Percentiles rank a stretch among this genome's conserved stretches.
phyloP scores from a whole-genome alignment of 148 eudicot species.

The Dysphania ambrosioides region DNA sequence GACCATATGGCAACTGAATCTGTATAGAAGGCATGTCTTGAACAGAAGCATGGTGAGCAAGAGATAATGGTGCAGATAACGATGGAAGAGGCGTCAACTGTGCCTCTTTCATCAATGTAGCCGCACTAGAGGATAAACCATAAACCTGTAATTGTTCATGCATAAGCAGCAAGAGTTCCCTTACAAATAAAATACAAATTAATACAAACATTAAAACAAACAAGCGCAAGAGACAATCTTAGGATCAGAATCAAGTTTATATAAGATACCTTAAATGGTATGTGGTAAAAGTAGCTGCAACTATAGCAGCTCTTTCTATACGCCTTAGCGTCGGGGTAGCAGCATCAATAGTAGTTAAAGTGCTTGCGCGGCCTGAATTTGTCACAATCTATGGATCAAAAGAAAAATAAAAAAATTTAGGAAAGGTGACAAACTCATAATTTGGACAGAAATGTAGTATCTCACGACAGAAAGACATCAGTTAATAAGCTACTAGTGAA shows the following conservation, averaged over 20 bases:
- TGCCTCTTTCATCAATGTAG: slow-evolving; percentile 77
- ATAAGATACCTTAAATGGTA: slow-evolving; percentile 69
- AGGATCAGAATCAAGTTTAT: slow-evolving; percentile 15
- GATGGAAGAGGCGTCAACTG: slow-evolving; percentile 81
- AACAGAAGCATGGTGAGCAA: slow-evolving; percentile 56
- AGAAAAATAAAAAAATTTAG: not conserved
- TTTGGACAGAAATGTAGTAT: not conserved
- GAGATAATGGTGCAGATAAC: slow-evolving; percentile 61
- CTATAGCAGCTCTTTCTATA: slow-evolving; percentile 98
- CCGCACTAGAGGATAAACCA: slow-evolving; percentile 78
- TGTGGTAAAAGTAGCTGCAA: slow-evolving; percentile 95
- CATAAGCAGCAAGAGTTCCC: slow-evolving; percentile 87
- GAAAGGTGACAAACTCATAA: slow-evolving; percentile 5
- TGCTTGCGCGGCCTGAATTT: slow-evolving; percentile 94
- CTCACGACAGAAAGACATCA: not conserved
- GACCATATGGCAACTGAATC: slow-evolving; percentile 87
- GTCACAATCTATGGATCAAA: slow-evolving; percentile 65
- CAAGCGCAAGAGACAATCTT: not conserved
- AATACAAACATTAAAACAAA: slow-evolving; percentile 4
- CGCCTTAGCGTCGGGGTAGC: slow-evolving; percentile 94
- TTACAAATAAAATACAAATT: slow-evolving; percentile 30
- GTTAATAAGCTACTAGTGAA: not conserved
- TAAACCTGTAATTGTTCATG: slow-evolving; percentile 95
- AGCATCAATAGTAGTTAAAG: slow-evolving; percentile 95
- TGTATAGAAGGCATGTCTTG: slow-evolving; percentile 61